These are phyloP conservation scores for Gynochthodes officinalis DNA, from an alignment of 257 asterid species.

Conservation along the genomic window DNA sequence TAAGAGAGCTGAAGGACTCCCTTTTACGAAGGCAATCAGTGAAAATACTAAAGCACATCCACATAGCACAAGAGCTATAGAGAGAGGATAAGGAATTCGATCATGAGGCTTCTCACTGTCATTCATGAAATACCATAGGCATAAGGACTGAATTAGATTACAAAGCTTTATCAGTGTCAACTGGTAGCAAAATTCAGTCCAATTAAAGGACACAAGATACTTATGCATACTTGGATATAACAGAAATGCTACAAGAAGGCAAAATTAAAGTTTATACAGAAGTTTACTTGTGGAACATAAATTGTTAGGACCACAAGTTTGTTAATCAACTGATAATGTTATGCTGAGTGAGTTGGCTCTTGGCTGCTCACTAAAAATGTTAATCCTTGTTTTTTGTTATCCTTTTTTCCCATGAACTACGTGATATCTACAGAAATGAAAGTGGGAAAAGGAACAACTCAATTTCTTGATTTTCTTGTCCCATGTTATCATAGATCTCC, in stretches of 20 bases:
- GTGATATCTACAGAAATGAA: background rate
- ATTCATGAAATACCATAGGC: constrained; percentile 34
- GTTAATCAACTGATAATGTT: background rate
- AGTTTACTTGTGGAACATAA: background rate
- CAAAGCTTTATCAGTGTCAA: constrained; percentile 19
- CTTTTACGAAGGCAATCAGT: constrained; percentile 54
- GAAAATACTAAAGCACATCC: constrained; percentile 63
- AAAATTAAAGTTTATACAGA: background rate
- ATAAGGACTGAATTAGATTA: constrained; percentile 26
- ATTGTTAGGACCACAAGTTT: background rate
- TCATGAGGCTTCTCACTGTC: constrained; percentile 51
- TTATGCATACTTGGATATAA: background rate
- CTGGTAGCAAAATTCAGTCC: constrained; percentile 15
- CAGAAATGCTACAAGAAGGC: background rate
- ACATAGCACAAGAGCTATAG: constrained; percentile 72
- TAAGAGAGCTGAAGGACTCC: constrained; percentile 60
- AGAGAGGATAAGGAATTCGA: constrained; percentile 64
- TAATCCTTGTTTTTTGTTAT: background rate
- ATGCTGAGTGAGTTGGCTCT: background rate
- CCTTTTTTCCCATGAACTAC: background rate
- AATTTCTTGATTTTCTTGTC: background rate
- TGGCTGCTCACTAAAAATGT: background rate
- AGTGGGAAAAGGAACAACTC: background rate
- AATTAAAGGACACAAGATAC: background rate
- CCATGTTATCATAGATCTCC: background rate